Base-by-base conservation (phyloP, 2,329 filamentous ascomycete species). In the Aspergillus phoenicis region DNA sequence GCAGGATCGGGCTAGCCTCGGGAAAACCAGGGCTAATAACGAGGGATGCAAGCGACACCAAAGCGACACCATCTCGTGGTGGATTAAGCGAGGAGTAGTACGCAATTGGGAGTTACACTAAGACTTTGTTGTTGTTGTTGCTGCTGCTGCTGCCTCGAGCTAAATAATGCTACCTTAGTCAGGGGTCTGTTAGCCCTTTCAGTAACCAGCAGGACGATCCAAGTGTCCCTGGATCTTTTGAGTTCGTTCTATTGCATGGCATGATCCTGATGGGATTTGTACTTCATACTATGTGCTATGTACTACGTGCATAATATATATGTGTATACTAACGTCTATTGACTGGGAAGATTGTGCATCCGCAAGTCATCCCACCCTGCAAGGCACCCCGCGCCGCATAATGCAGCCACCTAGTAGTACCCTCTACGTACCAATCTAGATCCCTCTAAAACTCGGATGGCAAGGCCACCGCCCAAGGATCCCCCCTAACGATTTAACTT, bases 321-420 rank as follows among this genome's bases (percentile, higher is more conserved):
- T 36, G 11, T 10, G 11, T 1, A 36, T 1, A 36, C 2, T 15
- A 2, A 36, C 5, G 2, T 6, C 1, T 36, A 2, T 1, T 2
- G 13, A 36, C 5, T 24, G 3, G 4, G 11, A 36, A 36, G 5
- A 45, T 24, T 22, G 20, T 22, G 20, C 20, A 22, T 24, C 11
- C 13, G 41, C 41, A 24, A 7, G 41, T 24, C 20, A 45, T 45
- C 20, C 41, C 22, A 36, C 8, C 20, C 20, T 45, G 22, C 2
- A 45, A 22, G 20, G 41, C 24, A 45, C 41, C 41, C 41, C 41
- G 41, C 41, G 41, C 41, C 15, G 41, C 20, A 8, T 45, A 20
- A 4, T 43, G 39, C 4, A 43, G 8, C 8, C 17, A 8, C 20
- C 20, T 20, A 20, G 20, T 20, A 20, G 20, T 43, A 20, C 39